Base-by-base conservation (phyloP, 2,329 filamentous ascomycete genomes). In the Hypoxylon sp. region DNA sequence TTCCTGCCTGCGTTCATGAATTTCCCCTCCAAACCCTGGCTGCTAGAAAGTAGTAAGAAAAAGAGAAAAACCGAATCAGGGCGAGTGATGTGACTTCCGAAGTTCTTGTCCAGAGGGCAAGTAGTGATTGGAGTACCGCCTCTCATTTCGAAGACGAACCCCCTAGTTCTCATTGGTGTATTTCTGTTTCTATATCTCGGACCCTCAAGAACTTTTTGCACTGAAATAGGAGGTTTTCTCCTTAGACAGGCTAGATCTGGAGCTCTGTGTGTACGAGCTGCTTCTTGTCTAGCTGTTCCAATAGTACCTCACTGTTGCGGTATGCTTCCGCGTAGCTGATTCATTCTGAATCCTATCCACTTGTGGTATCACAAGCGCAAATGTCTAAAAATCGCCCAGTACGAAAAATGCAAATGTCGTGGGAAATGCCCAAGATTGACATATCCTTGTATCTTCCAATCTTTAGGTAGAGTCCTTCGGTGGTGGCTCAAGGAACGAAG, bases 1-100 rank as follows among this genome's bases (percentile, higher is more conserved):
- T 71, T 72, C 74, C 73, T 76, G 75, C 73, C 74, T 73, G 73
- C 73, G 74, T 77, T 75, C 75, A 75, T 76, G 73, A 75, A 71
- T 71, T 73, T 68, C 73, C 63, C 75, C 70, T 72, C 62, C 69
- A 74, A 74, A 74, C 68, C 72, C 70, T 72, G 67, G 67, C 71
- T 75, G 71, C 71, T 66, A 59, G 68, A 75, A 74, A 74, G 72
- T 75, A 71, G 69, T 72, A 73, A 70, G 71, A 74, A 75, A 76
- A 75, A 67, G 73, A 73, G 69, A 73, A 72, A 72, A 65, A 74
- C 61, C 71, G 68, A 71, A 68, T 65, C 63, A 61, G 58, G 66
- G 55, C 26, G 63, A 51, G 56, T 60, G 19, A 56, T 70, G 65
- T 63, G 67, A 69, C 65, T 64, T 48, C 51, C 52, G 67, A 53